A percentile compares a stretch with the other conserved stretches of the same genome.
phyloP scores from a whole-genome alignment of 805 yeast genomes.

The Saccharomycopsis javanensis region DNA sequence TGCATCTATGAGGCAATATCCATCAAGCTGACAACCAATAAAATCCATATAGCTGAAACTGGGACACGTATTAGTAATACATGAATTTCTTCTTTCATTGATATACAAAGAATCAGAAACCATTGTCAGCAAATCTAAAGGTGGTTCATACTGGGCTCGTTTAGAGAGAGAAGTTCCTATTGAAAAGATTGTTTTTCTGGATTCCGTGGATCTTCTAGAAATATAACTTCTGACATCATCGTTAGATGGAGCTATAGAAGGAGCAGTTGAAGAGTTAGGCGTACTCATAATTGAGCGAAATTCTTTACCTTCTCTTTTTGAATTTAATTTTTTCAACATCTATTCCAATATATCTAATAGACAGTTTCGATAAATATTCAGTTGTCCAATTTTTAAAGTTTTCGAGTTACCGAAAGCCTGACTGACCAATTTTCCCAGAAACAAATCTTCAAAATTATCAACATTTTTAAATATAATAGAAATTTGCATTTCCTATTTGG shows the following conservation, averaged over 20 bases:
- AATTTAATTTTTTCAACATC: neutral
- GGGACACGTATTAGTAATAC: neutral
- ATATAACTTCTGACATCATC: neutral
- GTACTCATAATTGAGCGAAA: neutral
- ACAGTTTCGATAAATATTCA: no score
- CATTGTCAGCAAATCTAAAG: neutral
- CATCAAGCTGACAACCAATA: neutral
- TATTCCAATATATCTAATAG: no score
- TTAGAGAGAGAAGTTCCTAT: neutral
- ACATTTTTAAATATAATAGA: no score
- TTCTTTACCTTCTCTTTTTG: neutral
- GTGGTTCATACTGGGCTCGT: neutral
- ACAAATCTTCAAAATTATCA: no score
- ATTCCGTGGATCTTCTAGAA: neutral
- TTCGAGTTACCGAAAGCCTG: no score
- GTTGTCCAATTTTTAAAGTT: no score
- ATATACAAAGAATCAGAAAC: neutral
- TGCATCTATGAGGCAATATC: neutral
- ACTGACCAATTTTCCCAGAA: no score
- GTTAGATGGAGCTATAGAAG: neutral
- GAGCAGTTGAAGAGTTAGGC: neutral
- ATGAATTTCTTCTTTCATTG: neutral
- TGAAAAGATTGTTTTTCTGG: neutral
- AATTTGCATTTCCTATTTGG: no score
- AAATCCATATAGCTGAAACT: neutral